Evolutionary conservation across 768 basidiomycete genomes (phyloP).

Genomic region (Kondoa malvinella): DNA sequence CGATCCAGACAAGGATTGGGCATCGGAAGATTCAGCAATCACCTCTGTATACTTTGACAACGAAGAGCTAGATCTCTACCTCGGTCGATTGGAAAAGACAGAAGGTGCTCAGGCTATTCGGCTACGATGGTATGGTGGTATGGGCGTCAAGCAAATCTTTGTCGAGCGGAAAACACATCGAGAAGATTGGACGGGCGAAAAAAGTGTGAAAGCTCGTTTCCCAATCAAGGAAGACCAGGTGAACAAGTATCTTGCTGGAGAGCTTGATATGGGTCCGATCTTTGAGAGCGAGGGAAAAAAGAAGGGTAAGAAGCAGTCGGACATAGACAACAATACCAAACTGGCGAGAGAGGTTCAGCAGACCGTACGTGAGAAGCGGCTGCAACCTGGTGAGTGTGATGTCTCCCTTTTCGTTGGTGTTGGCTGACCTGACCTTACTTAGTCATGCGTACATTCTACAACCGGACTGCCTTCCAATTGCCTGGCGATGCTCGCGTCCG

Average conservation of each 20-base stretch:
- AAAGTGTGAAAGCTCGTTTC: constrained; percentile 93
- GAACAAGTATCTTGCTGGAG: constrained; percentile 73
- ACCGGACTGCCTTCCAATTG: constrained; percentile 95
- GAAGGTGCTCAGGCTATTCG: constrained; percentile 96
- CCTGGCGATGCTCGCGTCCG: constrained; percentile 97
- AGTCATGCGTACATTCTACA: constrained; percentile 94
- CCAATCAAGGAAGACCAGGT: constrained; percentile 70
- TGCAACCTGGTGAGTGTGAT: constrained; percentile 67
- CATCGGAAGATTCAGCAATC: constrained; percentile 52
- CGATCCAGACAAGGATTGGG: constrained; percentile 82
- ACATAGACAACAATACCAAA: constrained; percentile 86
- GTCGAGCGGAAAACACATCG: constrained; percentile 46
- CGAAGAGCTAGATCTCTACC: constrained; percentile 83
- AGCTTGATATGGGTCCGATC: constrained; percentile 83
- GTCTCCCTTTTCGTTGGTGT: constrained; percentile 3
- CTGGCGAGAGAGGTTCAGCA: constrained; percentile 96
- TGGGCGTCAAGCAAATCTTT: constrained; percentile 34
- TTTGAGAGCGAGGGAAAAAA: constrained; percentile 65
- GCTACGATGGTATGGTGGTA: constrained; percentile 91
- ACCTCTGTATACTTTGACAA: constrained; percentile 97
- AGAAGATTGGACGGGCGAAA: constrained; percentile 99
- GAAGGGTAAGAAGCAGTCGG: constrained; percentile 81
- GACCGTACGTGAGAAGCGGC: constrained; percentile 57
- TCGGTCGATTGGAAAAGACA: constrained; percentile 92
- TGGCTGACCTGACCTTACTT: not conserved